Percentiles rank a stretch among this genome's conserved stretches.
Conservation (phyloP, 176 grass and related monocot species). For the Secale cereale region DNA sequence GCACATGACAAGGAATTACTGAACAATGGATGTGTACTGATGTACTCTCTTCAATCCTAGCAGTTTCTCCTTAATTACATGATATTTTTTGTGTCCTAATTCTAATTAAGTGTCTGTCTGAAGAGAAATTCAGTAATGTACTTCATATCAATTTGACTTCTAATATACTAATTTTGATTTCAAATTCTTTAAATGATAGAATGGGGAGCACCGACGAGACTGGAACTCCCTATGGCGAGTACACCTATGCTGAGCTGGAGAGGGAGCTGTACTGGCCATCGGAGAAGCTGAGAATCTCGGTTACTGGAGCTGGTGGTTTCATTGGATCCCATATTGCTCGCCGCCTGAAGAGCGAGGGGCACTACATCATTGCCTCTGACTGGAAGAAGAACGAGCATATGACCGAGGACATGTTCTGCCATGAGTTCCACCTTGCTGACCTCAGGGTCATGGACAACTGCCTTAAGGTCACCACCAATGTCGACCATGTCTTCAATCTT, state of each 20-base stretch:
- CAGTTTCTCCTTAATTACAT: background rate
- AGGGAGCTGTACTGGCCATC: conserved; percentile 67
- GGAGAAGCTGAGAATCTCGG: conserved; percentile 69
- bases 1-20: background rate
- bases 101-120: background rate
- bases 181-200: conserved; percentile 32
- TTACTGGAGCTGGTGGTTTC: conserved; percentile 76
- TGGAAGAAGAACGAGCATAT: conserved; percentile 91
- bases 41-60: background rate
- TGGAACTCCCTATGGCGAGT: conserved; percentile 54
- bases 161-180: background rate
- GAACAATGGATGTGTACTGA: background rate
- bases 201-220: conserved; percentile 62
- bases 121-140: background rate
- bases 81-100: background rate
- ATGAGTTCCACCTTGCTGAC: conserved; percentile 74
- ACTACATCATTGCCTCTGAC: conserved; percentile 77
- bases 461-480: conserved; percentile 41
- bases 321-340: conserved; percentile 70
- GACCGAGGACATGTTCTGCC: conserved; percentile 79
- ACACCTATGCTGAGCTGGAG: conserved; percentile 54
- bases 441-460: conserved; percentile 63
- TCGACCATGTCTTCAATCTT: conserved; percentile 55
- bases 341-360: conserved; percentile 63
- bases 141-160: background rate